Percentiles rank a stretch among this genome's conserved stretches.
phyloP scores from a whole-genome alignment of 78 protist genomes.

The Reticulomyxa filosa region DNA sequence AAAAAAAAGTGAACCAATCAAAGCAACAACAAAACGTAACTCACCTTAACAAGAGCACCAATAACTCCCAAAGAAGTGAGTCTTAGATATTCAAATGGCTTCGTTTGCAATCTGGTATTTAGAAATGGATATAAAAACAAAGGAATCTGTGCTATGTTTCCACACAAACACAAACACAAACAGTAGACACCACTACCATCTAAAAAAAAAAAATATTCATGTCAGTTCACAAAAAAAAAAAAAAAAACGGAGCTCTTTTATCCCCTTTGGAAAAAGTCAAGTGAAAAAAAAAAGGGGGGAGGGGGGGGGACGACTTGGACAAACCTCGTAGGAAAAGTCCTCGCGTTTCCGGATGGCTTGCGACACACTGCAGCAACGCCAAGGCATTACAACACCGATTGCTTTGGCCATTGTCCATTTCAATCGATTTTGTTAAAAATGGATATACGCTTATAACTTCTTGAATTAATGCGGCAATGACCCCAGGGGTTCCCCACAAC shows the following conservation, averaged over 20 bases:
- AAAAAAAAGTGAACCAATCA: background rate
- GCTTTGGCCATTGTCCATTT: background rate
- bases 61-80: slow-evolving; percentile 95
- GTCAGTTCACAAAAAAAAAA: too few relatives aligned
- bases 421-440: slow-evolving; percentile 66
- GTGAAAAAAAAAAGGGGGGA: background rate
- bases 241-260: background rate
- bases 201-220: background rate
- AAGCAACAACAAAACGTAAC: background rate
- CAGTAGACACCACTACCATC: too few relatives aligned
- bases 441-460: slow-evolving; percentile 91
- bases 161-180: too few relatives aligned
- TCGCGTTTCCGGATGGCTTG: slow-evolving; percentile 91
- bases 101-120: slow-evolving; percentile 60
- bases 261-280: too few relatives aligned
- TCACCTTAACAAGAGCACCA: slow-evolving; percentile 89
- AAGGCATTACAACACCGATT: slow-evolving; percentile 71
- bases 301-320: background rate
- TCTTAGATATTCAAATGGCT: slow-evolving; percentile 91
- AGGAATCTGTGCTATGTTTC: slow-evolving; percentile 86
- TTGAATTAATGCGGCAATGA: slow-evolving; percentile 80
- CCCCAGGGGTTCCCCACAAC: slow-evolving; percentile 80
- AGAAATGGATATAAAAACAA: slow-evolving; percentile 92
- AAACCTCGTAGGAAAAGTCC: slow-evolving; percentile 62
- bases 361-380: slow-evolving; percentile 92